Conservation (phyloP, 2,329 filamentous ascomycete genomes). For the Phoma sp. region DNA sequence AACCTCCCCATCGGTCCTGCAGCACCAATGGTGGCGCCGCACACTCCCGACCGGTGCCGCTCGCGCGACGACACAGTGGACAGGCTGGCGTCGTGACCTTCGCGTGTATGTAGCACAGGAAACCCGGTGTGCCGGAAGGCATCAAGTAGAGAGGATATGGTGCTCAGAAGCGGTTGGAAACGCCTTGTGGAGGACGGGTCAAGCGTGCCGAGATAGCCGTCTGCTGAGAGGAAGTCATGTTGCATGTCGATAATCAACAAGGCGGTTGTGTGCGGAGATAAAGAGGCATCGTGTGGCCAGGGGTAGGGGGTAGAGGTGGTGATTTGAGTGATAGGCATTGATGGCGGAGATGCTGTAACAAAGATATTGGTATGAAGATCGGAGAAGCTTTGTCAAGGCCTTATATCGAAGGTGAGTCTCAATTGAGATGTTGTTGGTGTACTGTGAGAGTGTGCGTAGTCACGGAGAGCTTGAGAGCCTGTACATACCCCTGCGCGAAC, state of each 20-base stretch:
- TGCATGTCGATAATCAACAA: conserved; percentile 64
- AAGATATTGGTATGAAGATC: background rate
- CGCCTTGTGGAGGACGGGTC: conserved; percentile 54
- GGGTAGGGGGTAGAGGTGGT: conserved; percentile 42
- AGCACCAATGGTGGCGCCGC: conserved; percentile 59
- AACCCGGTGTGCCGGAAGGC: conserved; percentile 50
- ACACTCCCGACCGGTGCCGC: conserved; percentile 59
- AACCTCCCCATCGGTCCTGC: conserved; percentile 63
- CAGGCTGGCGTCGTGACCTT: conserved; percentile 61
- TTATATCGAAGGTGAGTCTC: too few relatives aligned
- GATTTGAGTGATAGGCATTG: conserved; percentile 27
- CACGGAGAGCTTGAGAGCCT: too few relatives aligned
- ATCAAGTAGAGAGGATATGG: conserved; percentile 49
- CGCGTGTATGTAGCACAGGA: conserved; percentile 58
- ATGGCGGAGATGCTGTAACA: background rate
- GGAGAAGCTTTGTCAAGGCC: too few relatives aligned
- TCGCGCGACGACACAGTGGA: conserved; percentile 64
- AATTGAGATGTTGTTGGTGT: too few relatives aligned
- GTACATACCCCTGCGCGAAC: background rate
- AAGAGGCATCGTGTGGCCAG: conserved; percentile 50
- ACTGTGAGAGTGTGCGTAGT: too few relatives aligned
- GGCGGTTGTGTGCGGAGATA: conserved; percentile 54
- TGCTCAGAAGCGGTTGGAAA: conserved; percentile 54
- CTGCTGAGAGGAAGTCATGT: conserved; percentile 57
- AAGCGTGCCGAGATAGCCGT: conserved; percentile 57